phyloP scores from a whole-genome alignment of 768 basidiomycete genomes.

The Russula vinacea region DNA sequence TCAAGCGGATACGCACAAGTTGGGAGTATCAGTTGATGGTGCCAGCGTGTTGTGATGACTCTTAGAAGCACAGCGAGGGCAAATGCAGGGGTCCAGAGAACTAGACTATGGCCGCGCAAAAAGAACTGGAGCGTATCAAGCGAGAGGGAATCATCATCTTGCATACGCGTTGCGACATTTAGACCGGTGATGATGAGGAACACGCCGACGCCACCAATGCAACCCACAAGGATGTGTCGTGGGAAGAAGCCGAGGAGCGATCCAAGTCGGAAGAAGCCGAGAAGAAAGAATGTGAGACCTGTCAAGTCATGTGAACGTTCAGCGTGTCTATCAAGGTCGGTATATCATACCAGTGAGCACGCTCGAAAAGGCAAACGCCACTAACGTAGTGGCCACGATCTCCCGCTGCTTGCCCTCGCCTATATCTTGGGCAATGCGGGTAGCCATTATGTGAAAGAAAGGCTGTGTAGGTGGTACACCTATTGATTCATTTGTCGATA shows the following conservation, averaged over 20 bases:
- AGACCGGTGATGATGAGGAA: slow-evolving; percentile 90
- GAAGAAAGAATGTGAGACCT: slow-evolving; percentile 81
- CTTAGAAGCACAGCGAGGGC: slow-evolving; percentile 72
- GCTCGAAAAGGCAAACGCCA: slow-evolving; percentile 82
- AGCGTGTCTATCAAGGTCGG: slow-evolving; percentile 13
- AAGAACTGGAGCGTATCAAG: slow-evolving; percentile 69
- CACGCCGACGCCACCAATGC: slow-evolving; percentile 93
- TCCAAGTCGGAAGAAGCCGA: slow-evolving; percentile 81
- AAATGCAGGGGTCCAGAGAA: slow-evolving; percentile 79
- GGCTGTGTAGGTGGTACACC: slow-evolving; percentile 51
- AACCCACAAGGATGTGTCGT: slow-evolving; percentile 93
- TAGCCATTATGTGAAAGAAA: slow-evolving; percentile 92
- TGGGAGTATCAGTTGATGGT: slow-evolving; percentile 92
- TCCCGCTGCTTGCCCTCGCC: slow-evolving; percentile 65
- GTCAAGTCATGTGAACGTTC: neutral
- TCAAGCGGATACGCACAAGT: slow-evolving; percentile 52
- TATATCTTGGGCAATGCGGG: slow-evolving; percentile 65
- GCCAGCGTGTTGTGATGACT: slow-evolving; percentile 71
- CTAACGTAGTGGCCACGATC: slow-evolving; percentile 89
- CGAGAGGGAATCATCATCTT: slow-evolving; percentile 68
- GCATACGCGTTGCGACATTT: slow-evolving; percentile 78
- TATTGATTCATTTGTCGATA: neutral
- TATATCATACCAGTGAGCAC: slow-evolving; percentile 71
- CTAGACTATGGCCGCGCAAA: slow-evolving; percentile 55
- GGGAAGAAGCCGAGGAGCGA: slow-evolving; percentile 93